Percentiles rank a stretch among this genome's conserved stretches.
Evolutionary conservation across 257 asterid genomes (phyloP).

Genomic region (Jacaranda mimosifolia): DNA sequence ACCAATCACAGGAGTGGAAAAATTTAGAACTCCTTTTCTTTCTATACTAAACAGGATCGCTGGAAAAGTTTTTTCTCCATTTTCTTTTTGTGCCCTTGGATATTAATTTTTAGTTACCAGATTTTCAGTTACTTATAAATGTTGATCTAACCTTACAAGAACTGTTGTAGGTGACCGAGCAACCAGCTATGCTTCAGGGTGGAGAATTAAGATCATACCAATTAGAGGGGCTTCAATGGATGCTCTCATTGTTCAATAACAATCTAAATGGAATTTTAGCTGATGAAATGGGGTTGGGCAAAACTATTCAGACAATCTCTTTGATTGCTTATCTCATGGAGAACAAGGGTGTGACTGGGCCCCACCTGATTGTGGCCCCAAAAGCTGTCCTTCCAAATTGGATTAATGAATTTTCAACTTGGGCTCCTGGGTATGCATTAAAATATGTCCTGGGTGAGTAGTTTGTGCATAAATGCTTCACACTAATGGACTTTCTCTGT

Average conservation of each 20-base stretch:
- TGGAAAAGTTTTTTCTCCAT: neutral
- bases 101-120: constrained; percentile 20
- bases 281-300: constrained; percentile 99
- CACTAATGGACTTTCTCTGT: constrained; percentile 46
- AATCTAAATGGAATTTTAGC: constrained; percentile 97
- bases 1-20: neutral
- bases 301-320: constrained; percentile 95
- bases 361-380: constrained; percentile 99
- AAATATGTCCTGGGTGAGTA: constrained; percentile 15
- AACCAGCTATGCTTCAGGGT: constrained; percentile 99
- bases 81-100: neutral
- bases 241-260: constrained; percentile 95
- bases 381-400: constrained; percentile 99
- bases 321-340: constrained; percentile 94
- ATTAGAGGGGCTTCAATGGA: constrained; percentile 99
- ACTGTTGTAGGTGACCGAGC: constrained; percentile 84
- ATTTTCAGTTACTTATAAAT: constrained; percentile 8
- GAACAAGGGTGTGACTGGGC: constrained; percentile 92
- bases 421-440: constrained; percentile 86
- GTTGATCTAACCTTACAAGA: constrained; percentile 37
- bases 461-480: constrained; percentile 39
- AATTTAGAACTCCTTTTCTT: constrained; percentile 1
- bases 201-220: constrained; percentile 95
- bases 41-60: neutral
- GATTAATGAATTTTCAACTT: constrained; percentile 83